Evolutionary conservation across 805 yeast genomes (phyloP).

Genomic region (Wickerhamomyces silvicola): DNA sequence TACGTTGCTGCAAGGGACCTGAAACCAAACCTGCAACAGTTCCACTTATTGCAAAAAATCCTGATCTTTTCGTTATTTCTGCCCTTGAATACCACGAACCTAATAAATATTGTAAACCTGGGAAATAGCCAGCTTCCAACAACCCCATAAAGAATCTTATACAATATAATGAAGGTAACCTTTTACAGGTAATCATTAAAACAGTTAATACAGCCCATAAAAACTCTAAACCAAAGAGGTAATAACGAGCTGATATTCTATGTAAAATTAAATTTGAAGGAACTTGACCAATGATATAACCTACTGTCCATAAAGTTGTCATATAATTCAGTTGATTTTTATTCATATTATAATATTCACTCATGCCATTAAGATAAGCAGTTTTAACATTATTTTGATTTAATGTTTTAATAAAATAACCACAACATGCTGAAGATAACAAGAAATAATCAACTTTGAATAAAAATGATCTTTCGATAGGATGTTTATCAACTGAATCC

Average conservation of each 20-base stretch:
- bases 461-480: constrained; percentile 26
- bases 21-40: constrained; percentile 28
- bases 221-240: constrained; percentile 35
- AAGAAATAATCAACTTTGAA: constrained; percentile 32
- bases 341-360: constrained; percentile 32
- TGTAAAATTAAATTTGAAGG: constrained; percentile 37
- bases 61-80: constrained; percentile 27
- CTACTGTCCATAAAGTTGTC: constrained; percentile 39
- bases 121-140: constrained; percentile 39
- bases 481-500: constrained; percentile 27
- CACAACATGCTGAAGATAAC: constrained; percentile 34
- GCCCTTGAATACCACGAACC: constrained; percentile 26
- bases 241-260: constrained; percentile 33
- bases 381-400: constrained; percentile 37
- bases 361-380: constrained; percentile 42
- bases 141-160: constrained; percentile 33
- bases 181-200: constrained; percentile 21
- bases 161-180: constrained; percentile 21
- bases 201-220: constrained; percentile 35
- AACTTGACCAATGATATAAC: constrained; percentile 41
- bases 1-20: constrained; percentile 33
- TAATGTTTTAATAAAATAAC: constrained; percentile 38
- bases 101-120: constrained; percentile 36
- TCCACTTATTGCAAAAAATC: constrained; percentile 24
- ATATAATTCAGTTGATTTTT: constrained; percentile 37